Base-by-base conservation (phyloP, 257 asterid species). In the Solanum appendiculatum region DNA sequence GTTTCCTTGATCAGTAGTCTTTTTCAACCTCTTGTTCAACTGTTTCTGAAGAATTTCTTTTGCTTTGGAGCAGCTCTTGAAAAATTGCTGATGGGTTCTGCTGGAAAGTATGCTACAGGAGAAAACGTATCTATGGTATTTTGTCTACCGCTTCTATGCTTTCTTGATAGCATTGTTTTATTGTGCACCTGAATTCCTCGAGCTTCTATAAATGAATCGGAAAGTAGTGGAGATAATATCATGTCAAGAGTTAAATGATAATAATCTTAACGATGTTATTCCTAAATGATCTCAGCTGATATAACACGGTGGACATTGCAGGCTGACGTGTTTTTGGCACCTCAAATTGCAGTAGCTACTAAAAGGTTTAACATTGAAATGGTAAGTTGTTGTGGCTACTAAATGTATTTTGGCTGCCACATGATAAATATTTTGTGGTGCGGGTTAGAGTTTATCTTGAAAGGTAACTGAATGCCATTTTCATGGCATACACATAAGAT, bases 301-400 rank as follows among this genome's bases (percentile, higher is more conserved):
- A 54, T 81, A 9, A 29, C 68, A 10, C n/a, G 51, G 58, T 42
- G 64, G 68, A 46, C 42, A 85, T 74, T 91, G 94, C 95, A 95
- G 98, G 98, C 95, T 72, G 98, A 95, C 87, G 95, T 94, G 78
- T 94, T 95, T 90, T 91, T 95, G 93, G 98, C 93, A 16, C 98
- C 98, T 77, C 97, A 95, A 92, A 93, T 95, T 85, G 95, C 93
- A 37, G 56, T 90, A 64, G 87, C 95, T 72, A 85, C 90, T 46
- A 37, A 68, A 86, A 92, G 97, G 88, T 93, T 95, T 85, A 91
- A 92, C 44, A 83, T 94, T 44, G 93, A 93, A 88, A 91, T 94
- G 95, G 98, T 95, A 92, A 88, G 82, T 88, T 27, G 85, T 48
- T 23, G 42, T 29, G 27, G 15, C 39, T 33, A 85, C 7, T 85